Evolutionary conservation across 1,139 yeast species (phyloP), one percentile per base, ranked within the genome.

Genomic region (Zygoascus meyerae): DNA sequence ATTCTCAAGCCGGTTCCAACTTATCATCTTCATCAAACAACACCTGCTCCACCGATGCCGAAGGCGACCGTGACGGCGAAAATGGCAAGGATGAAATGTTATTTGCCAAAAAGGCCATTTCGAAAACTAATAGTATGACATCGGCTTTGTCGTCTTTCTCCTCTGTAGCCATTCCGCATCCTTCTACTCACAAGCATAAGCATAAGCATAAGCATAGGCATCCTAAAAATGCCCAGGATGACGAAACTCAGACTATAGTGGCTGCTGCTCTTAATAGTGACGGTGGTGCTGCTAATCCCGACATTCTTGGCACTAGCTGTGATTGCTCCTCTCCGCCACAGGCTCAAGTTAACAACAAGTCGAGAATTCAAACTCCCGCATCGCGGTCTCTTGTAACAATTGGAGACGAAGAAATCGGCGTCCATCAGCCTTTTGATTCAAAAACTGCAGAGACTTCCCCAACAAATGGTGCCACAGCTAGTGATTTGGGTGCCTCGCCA

Each of bases 311-410:
- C 32, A 54, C 59, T 17, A 50, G 54, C 14, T 56, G 59, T 38
- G 59, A 55, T 18, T 56, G 57, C 54, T 32, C 47, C 34, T 53
- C 56, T 18, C 46, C 51, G 2, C 46, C 48, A 3, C 39, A 44
- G 31, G 47, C 40, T 26, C 48, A 46, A 18, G 47, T 61, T 14
- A 55, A 56, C 47, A 60, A 60, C 53, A 56, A 55, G 37, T 54
- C 56, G 36, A 55, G 65, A 11, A 64, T 64, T 44, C 59, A 61
- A 42, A 63, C 64, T 26, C 68, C 68, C 15, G 67, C 66, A 9
- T 52, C 62, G 9, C 48, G 58, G n/a, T 53, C 53, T 51, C 59
- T 47, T 50, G 52, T 44, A 45, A 52, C 46, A 26, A 49, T 49
- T 48, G 46, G 50, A 17, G 54, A 57, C 7, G 57, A 55, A 16